Percentiles rank a stretch among this genome's conserved stretches.
phyloP scores from a whole-genome alignment of 1,284 basidiomycete species.

The Melanopsichium pennsylvanicum region DNA sequence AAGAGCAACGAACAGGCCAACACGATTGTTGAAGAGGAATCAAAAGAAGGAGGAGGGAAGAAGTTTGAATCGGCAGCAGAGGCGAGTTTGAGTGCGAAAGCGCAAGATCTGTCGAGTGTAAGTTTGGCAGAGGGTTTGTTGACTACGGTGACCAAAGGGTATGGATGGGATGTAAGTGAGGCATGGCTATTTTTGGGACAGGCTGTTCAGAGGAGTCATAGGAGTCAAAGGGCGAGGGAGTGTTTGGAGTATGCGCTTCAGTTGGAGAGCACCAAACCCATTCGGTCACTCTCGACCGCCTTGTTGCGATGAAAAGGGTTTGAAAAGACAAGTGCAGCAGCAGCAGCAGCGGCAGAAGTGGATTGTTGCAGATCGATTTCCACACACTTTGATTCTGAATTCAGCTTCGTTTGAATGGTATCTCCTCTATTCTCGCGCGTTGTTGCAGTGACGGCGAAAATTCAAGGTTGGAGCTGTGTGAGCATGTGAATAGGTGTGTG shows the following conservation, averaged over 20 bases:
- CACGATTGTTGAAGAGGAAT: not conserved
- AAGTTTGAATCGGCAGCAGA: conserved; percentile 31
- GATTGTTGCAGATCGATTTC: not conserved
- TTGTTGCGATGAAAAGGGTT: conserved; percentile 22
- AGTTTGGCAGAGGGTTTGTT: conserved; percentile 60
- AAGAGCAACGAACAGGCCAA: conserved; percentile 8
- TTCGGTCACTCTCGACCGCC: conserved; percentile 31
- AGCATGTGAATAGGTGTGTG: too few relatives aligned
- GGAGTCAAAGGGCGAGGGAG: conserved; percentile 43
- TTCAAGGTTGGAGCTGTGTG: too few relatives aligned
- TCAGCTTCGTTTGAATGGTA: too few relatives aligned
- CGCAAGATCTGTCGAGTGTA: conserved; percentile 49
- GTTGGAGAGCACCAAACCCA: conserved; percentile 52
- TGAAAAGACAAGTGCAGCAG: too few relatives aligned
- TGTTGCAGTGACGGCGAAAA: too few relatives aligned
- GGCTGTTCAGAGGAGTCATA: conserved; percentile 40
- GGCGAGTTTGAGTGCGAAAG: conserved; percentile 33
- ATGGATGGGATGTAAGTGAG: conserved; percentile 58
- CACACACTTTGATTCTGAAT: too few relatives aligned
- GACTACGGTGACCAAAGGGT: conserved; percentile 47
- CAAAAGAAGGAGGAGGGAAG: conserved; percentile 6
- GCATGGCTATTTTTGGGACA: conserved; percentile 61
- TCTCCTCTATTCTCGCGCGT: too few relatives aligned
- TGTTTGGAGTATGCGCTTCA: conserved; percentile 58
- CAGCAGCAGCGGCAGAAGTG: not conserved